Percentiles rank a stretch among this genome's conserved stretches.
Conservation (phyloP, 2,329 filamentous ascomycete genomes). For the Achaetomium macrosporum region DNA sequence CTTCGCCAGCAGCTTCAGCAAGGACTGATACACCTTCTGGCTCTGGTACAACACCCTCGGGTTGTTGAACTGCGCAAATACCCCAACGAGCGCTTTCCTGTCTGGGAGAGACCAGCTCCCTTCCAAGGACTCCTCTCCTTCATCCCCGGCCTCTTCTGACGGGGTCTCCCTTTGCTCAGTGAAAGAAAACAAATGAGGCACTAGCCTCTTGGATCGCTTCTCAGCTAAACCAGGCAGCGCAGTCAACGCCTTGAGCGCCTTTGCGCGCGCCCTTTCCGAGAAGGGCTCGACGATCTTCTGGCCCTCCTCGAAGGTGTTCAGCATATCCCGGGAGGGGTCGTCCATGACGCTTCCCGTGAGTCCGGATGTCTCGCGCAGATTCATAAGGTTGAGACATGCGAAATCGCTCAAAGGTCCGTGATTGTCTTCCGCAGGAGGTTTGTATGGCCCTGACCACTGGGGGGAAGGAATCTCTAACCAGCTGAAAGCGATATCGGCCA, state of each 20-base stretch:
- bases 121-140: slow-evolving; percentile 31
- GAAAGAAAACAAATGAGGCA: slow-evolving; percentile 84
- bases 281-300: slow-evolving; percentile 50
- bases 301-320: slow-evolving; percentile 56
- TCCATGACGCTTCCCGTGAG: slow-evolving; percentile 48
- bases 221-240: slow-evolving; percentile 73
- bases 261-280: slow-evolving; percentile 58
- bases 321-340: slow-evolving; percentile 52
- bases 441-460: slow-evolving; percentile 43
- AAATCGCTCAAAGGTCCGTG: slow-evolving; percentile 61
- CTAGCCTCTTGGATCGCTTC: slow-evolving; percentile 74
- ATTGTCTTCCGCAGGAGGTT: slow-evolving; percentile 29
- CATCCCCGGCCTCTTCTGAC: slow-evolving; percentile 30
- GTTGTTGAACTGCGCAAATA: slow-evolving; percentile 83
- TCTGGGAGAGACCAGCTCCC: slow-evolving; percentile 67
- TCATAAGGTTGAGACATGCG: slow-evolving; percentile 70
- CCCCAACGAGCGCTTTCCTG: slow-evolving; percentile 71
- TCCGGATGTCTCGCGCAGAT: slow-evolving; percentile 48
- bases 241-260: slow-evolving; percentile 73
- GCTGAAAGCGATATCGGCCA: slow-evolving; percentile 66
- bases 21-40: slow-evolving; percentile 66
- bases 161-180: slow-evolving; percentile 47
- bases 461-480: slow-evolving; percentile 64
- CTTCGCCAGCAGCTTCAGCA: slow-evolving; percentile 73
- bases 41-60: slow-evolving; percentile 76